These are phyloP conservation scores for Neofusicoccum parvum DNA, from an alignment of 2,329 filamentous ascomycete genomes.

Conservation along the genomic window DNA sequence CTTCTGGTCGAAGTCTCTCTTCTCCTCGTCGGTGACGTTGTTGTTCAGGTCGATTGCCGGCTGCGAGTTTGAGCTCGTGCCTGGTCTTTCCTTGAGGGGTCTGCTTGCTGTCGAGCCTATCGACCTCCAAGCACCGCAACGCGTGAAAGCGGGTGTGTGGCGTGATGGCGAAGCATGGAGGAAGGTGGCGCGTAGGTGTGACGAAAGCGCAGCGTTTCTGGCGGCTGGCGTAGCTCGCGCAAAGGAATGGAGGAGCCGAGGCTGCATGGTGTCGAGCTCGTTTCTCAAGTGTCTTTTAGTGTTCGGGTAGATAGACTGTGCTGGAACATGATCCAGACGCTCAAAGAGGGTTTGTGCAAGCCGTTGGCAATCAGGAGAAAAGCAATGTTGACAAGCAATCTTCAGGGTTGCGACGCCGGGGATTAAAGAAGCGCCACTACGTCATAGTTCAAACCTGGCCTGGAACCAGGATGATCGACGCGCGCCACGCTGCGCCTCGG, in stretches of 20 bases:
- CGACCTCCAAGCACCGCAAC: not conserved
- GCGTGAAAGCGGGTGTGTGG: not conserved
- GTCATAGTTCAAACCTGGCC: not conserved
- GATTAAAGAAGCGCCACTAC: not conserved
- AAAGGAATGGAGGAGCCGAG: conserved; percentile 1
- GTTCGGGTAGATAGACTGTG: no score
- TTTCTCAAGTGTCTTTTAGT: not conserved
- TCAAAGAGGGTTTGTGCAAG: not conserved
- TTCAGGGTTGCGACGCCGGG: not conserved
- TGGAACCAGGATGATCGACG: not conserved
- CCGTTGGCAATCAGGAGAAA: not conserved
- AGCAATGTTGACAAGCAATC: not conserved
- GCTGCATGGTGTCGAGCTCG: not conserved
- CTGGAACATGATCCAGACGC: not conserved
- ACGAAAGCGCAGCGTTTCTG: not conserved
- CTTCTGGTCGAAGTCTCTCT: conserved; percentile 46
- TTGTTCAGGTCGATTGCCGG: conserved; percentile 46
- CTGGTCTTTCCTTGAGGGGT: not conserved
- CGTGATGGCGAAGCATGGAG: not conserved
- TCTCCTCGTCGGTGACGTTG: conserved; percentile 48
- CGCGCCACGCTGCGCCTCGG: not conserved
- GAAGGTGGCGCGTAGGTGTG: not conserved
- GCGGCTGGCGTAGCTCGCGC: not conserved
- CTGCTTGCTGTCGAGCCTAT: not conserved
- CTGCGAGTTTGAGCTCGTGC: conserved; percentile 34